Evolutionary conservation across 306 rosid species (phyloP), one percentile per base, ranked within the genome.

Genomic region (Quercus robur): DNA sequence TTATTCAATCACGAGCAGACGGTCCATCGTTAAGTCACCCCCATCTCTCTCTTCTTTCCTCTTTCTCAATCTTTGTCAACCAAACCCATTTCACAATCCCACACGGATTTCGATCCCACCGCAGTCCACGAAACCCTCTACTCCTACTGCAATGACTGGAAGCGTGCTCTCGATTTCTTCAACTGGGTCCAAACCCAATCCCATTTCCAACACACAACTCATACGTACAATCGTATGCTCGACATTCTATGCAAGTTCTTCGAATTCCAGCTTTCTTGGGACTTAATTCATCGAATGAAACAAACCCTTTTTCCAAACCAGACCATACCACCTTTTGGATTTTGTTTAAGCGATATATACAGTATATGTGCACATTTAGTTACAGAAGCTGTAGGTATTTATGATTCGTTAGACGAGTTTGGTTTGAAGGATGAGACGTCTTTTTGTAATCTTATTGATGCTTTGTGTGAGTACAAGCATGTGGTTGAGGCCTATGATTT

Each of bases 211-310:
- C 99, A 90, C 89, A 77, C 90, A 86, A 88, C 97, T 13, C 88
- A 86, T 68, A 94, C 95, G 35, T 90, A 55, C 81, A 94, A 93
- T 69, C 78, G 82, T 2, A 80, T 91, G 82, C 79, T 93, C 4
- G 97, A 94, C 85, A 91, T 94, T 51, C 89, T 93, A 14, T 95
- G 93, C 21, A 94, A 94, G 89, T 88, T 82, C 78, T 94, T 94
- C 68, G 97, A 93, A 63, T 94, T 94, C 61, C 85, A 86, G 5
- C 90, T 74, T 1, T 89, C 90, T 0, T 93, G 97, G 99, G 78
- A 75, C 12, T 80, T 94, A 7, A 81, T 94, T 56, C 85, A 67
- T 11, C 94, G 91, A 19, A 94, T 94, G 97, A 76, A 41, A 41
- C 70, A 14, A 73, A 75, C 75, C 88, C 94, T 23, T 25, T 6